Conservation (phyloP, 176 grass and related monocot species). For the Eleusine indica region DNA sequence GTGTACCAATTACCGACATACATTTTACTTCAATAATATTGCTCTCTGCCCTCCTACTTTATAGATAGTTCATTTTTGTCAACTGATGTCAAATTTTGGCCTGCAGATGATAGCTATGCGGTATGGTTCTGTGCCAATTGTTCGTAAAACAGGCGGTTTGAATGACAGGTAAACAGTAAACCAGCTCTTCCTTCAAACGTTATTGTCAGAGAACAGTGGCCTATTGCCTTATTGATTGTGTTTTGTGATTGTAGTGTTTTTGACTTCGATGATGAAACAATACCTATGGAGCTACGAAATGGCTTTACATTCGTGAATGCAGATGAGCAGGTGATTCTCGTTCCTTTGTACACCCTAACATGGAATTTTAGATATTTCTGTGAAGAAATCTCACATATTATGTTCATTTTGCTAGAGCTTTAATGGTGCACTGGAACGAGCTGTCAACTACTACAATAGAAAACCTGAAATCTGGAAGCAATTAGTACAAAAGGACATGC, state of each 20-base stretch:
- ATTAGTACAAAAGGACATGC: constrained; percentile 79
- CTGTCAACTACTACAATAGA: constrained; percentile 76
- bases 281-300: constrained; percentile 70
- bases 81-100: not conserved
- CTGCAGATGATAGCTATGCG: constrained; percentile 95
- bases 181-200: not conserved
- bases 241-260: constrained; percentile 73
- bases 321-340: constrained; percentile 70
- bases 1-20: constrained; percentile 4
- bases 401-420: constrained; percentile 59
- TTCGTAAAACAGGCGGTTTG: constrained; percentile 89
- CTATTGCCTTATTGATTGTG: not conserved
- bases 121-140: constrained; percentile 93
- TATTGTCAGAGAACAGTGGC: constrained; percentile 13
- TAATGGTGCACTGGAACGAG: constrained; percentile 68
- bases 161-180: constrained; percentile 77
- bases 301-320: constrained; percentile 86
- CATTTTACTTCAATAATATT: constrained; percentile 10
- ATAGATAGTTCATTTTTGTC: not conserved
- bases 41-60: not conserved
- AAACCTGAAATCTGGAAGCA: constrained; percentile 77
- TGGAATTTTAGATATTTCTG: not conserved
- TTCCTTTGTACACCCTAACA: not conserved
- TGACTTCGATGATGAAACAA: constrained; percentile 66
- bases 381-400: not conserved